Evolutionary conservation across 2,329 filamentous ascomycete species (phyloP).

Genomic region (Basipetospora chlamydospora): DNA sequence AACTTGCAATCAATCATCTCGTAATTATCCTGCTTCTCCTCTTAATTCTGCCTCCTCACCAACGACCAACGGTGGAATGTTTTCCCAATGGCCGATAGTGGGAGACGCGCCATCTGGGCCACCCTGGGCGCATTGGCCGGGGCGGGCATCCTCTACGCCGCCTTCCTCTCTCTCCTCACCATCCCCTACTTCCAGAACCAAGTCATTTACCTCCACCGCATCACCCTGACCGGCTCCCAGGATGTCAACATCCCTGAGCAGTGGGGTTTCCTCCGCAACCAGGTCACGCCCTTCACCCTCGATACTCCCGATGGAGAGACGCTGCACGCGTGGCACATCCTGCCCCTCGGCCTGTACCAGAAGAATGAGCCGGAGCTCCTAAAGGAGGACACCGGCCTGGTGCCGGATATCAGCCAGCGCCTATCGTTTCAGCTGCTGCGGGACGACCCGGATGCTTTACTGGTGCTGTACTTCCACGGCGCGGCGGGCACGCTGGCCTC

Average conservation of each 20-base stretch:
- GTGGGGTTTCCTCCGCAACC: constrained; percentile 55
- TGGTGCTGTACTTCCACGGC: constrained; percentile 39
- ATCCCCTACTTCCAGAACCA: constrained; percentile 11
- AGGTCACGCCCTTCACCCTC: constrained; percentile 56
- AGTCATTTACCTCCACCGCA: constrained; percentile 32
- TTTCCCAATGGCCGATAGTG: too few relatives aligned
- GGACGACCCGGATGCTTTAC: constrained; percentile 26
- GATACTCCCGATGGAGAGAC: constrained; percentile 48
- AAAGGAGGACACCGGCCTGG: constrained; percentile 18
- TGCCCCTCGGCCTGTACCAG: constrained; percentile 50
- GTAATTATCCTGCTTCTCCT: too few relatives aligned
- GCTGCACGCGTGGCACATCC: constrained; percentile 59
- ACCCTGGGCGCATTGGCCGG: too few relatives aligned
- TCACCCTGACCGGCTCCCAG: constrained; percentile 32
- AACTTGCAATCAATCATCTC: too few relatives aligned
- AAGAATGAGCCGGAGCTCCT: constrained; percentile 28
- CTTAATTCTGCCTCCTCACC: too few relatives aligned
- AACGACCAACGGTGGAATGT: too few relatives aligned
- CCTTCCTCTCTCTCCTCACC: constrained; percentile 5
- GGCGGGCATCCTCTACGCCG: too few relatives aligned
- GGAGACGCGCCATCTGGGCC: too few relatives aligned
- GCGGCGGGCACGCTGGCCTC: constrained; percentile 41
- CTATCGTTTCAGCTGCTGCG: constrained; percentile 27
- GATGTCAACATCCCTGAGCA: constrained; percentile 48
- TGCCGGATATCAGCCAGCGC: constrained; percentile 19